Base-by-base conservation (phyloP, 1,284 basidiomycete genomes). In the Pterula multifida region DNA sequence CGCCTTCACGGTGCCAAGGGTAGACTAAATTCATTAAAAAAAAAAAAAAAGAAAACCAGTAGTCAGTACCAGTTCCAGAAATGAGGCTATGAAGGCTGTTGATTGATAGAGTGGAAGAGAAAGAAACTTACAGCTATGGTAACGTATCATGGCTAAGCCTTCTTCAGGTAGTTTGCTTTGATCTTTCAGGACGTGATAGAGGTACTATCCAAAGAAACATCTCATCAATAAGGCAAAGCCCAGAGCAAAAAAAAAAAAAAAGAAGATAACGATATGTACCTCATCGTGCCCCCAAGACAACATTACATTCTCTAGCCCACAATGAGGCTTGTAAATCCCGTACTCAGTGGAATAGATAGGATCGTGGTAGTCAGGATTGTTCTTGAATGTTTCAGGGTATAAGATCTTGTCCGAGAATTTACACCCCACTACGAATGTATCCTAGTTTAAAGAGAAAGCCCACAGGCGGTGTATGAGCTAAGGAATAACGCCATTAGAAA, bases 271-370 rank as follows among this genome's bases (percentile, higher is more conserved):
- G 23, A 15, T 50, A 55, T 69, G 28, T 57, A 81, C 82, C 73
- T 91, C 90, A 60, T 93, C 90, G 62, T 94, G 91, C 3, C 90
- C 90, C 83, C 87, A 93, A 24, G 81, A 85, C 26, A 94, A 68
- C 86, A 93, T 89, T 54, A 94, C 87, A 60, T 92, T 91, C 54
- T 91, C 85, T 13, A 95, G 75, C 2, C 91, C 91, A 60, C 91
- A 94, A 51, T 85, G 68, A 1, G 84, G 80, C 58, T 85, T 68
- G 66, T 95, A 95, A 55, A 94, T 86, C 2, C 90, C 90, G 57
- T 78, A 78, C 61, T 86, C 74, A n/a, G 88, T 85, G 13, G 80
- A 82, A 62, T 89, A 89, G 15, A 90, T 69, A 1, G 69, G 66
- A 60, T 94, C 81, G 36, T 73, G 55, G 2, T 61, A 73, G 67